Evolutionary conservation across 2,329 filamentous ascomycete genomes (phyloP), one percentile per base, ranked within the genome.

Genomic region (Botrytis medusae): DNA sequence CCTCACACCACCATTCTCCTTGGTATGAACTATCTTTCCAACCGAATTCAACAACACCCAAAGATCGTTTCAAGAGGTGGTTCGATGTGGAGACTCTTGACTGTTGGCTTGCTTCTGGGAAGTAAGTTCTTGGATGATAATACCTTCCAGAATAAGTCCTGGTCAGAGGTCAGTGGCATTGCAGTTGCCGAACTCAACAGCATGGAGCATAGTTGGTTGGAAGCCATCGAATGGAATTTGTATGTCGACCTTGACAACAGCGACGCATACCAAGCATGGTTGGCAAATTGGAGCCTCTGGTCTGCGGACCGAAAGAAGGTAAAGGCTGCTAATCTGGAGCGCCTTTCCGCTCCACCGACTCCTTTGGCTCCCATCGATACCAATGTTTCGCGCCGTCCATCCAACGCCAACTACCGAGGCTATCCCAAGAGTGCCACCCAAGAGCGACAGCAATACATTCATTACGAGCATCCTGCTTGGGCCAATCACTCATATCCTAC

Each of bases 111-210:
- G 67, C 85, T 93, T 70, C 84, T 93, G 69, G 91, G 91, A 73
- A 93, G 90, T 86, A 93, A 93, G 83, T 93, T 93, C 81, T 82
- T 93, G 76, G 91, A 93, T 78, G 91, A 93, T 83, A 93, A 93
- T 81, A 93, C 91, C 48, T 93, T 93, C 84, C 91, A 93, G 84
- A 93, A 93, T 83, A 88, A 90, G 75, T 93, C 91, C 4, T 93
- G 91, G 91, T 89, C 91, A 16, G 91, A 93, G 80, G 91, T 93
- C 70, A 93, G 90, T 82, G 90, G 90, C 77, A 92, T 93, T 77
- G 84, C 88, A 63, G 90, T 93, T 60, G 81, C 84, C 9, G 90
- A 93, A 79, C 83, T 93, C 76, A 93, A 93, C 80, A 84, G 84
- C 69, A 85, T 92, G 81, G 91, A 93, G 81, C 84, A 88, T 77